These are phyloP conservation scores for Eremothecium coryli DNA, from an alignment of 1,139 yeast genomes.

Conservation along the genomic window DNA sequence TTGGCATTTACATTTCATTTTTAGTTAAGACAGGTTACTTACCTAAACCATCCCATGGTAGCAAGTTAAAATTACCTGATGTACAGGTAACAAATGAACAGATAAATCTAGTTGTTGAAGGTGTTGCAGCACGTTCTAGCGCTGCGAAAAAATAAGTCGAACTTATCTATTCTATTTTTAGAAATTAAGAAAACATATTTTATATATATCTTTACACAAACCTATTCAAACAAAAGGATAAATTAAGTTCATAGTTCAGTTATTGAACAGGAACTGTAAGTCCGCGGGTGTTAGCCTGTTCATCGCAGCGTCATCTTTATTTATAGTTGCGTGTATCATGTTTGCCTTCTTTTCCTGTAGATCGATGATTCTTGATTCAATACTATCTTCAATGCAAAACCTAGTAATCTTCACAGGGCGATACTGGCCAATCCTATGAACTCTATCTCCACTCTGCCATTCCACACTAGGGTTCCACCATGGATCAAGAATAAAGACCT, in stretches of 20 bases:
- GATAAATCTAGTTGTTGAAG: slow-evolving; percentile 54
- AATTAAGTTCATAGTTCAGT: slow-evolving; percentile 30
- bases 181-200: neutral
- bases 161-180: neutral
- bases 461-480: slow-evolving; percentile 99
- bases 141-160: slow-evolving; percentile 14
- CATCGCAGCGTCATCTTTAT: slow-evolving; percentile 84
- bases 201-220: neutral
- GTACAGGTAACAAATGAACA: slow-evolving; percentile 50
- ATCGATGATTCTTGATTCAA: slow-evolving; percentile 91
- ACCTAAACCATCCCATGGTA: slow-evolving; percentile 41
- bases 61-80: slow-evolving; percentile 46
- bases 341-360: slow-evolving; percentile 94
- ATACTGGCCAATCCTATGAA: slow-evolving; percentile 92
- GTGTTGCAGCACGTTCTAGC: slow-evolving; percentile 80
- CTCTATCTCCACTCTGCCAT: slow-evolving; percentile 98
- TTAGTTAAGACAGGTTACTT: slow-evolving; percentile 72
- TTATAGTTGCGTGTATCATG: slow-evolving; percentile 94
- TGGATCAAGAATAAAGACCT: slow-evolving; percentile 89
- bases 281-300: slow-evolving; percentile 85
- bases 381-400: slow-evolving; percentile 89
- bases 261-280: slow-evolving; percentile 83
- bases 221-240: neutral
- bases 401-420: slow-evolving; percentile 92
- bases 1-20: slow-evolving; percentile 74